Conservation (phyloP, 768 basidiomycete species). For the Thelephora ganbajun region DNA sequence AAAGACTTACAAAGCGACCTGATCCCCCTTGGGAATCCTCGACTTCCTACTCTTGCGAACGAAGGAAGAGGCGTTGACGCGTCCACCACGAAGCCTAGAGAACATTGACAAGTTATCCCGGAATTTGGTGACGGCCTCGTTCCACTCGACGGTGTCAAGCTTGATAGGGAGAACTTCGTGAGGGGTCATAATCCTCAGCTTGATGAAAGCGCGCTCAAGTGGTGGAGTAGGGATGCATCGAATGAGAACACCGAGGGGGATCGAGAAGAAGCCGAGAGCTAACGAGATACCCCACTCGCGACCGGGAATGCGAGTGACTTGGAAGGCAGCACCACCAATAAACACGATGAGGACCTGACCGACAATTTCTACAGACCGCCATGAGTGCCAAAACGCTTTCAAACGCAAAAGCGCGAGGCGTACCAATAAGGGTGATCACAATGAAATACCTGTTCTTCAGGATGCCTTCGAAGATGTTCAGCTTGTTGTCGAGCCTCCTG, state of each 20-base stretch:
- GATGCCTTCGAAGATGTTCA: constrained; percentile 86
- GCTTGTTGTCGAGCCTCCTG: constrained; percentile 66
- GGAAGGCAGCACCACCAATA: constrained; percentile 84
- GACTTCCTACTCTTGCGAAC: constrained; percentile 69
- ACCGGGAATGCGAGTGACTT: constrained; percentile 64
- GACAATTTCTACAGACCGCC: constrained; percentile 49
- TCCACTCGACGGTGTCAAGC: constrained; percentile 47
- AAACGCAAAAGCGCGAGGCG: constrained; percentile 11
- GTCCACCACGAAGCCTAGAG: constrained; percentile 75
- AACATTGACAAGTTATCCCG: constrained; percentile 82
- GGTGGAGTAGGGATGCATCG: constrained; percentile 73
- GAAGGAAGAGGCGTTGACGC: constrained; percentile 73
- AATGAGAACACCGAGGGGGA: constrained; percentile 76
- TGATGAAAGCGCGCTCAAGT: constrained; percentile 48
- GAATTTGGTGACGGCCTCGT: constrained; percentile 66
- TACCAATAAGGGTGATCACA: constrained; percentile 72
- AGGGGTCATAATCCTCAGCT: constrained; percentile 44
- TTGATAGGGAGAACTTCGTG: constrained; percentile 52
- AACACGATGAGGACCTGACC: constrained; percentile 84
- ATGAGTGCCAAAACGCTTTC: constrained; percentile 1
- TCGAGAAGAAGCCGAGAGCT: constrained; percentile 72
- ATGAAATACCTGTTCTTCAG: constrained; percentile 74
- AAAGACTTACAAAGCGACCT: constrained; percentile 31
- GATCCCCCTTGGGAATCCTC: constrained; percentile 32
- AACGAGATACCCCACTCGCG: constrained; percentile 91